Conservation (phyloP, 2,329 filamentous ascomycete genomes). For the Hypoxylon sp. region DNA sequence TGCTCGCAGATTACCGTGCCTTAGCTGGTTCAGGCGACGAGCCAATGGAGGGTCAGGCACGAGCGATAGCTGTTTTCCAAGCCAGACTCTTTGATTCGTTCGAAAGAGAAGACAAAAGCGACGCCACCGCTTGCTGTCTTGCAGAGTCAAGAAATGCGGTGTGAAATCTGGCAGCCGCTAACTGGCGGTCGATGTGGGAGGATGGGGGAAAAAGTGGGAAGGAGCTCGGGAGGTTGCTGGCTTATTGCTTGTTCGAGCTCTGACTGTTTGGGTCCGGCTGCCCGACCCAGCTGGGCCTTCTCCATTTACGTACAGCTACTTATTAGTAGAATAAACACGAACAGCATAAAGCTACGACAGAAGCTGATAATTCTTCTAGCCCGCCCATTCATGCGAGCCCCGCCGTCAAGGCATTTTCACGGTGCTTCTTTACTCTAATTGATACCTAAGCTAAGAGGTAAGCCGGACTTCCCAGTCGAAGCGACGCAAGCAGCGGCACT, state of each 20-base stretch:
- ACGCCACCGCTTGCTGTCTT: conserved; percentile 20
- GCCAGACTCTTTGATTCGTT: conserved; percentile 1
- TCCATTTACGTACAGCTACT: background rate
- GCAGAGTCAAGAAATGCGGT: conserved; percentile 28
- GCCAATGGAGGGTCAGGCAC: background rate
- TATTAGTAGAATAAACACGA: background rate
- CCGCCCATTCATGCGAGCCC: background rate
- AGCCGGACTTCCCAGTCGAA: too few relatives aligned
- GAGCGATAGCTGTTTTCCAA: conserved; percentile 9
- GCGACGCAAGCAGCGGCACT: too few relatives aligned
- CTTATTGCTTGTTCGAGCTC: background rate
- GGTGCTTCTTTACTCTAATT: too few relatives aligned
- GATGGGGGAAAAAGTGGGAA: conserved; percentile 29
- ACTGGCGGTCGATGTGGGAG: conserved; percentile 32
- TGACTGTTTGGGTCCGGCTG: too few relatives aligned
- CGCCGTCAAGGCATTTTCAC: background rate
- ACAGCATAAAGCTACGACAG: background rate
- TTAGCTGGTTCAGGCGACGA: background rate
- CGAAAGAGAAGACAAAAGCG: conserved; percentile 1
- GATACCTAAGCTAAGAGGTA: too few relatives aligned
- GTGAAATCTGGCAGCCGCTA: conserved; percentile 36
- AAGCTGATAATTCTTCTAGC: background rate
- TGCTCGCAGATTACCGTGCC: background rate
- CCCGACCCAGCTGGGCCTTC: background rate
- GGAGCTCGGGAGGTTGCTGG: conserved; percentile 15